phyloP scores from a whole-genome alignment of 2,329 filamentous ascomycete genomes.

The Metarhizium brunneum region DNA sequence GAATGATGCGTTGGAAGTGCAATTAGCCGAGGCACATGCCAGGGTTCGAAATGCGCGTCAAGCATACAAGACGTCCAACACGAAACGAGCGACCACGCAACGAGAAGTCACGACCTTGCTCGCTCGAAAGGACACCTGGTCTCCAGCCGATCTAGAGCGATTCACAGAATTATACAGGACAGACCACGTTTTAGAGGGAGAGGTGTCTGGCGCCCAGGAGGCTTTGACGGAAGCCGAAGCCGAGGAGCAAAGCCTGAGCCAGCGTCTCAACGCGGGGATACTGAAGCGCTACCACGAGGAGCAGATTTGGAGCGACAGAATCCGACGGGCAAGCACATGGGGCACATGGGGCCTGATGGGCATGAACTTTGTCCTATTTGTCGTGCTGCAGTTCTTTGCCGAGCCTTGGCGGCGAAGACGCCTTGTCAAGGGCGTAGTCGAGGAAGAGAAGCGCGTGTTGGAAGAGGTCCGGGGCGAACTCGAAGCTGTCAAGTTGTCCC shows the following conservation, averaged over 20 bases:
- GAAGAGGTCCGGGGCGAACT: constrained; percentile 39
- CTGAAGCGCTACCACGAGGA: constrained; percentile 94
- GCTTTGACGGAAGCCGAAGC: constrained; percentile 66
- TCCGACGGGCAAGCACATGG: constrained; percentile 93
- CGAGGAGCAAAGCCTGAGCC: constrained; percentile 67
- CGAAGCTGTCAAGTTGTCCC: constrained; percentile 20
- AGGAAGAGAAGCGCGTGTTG: constrained; percentile 57
- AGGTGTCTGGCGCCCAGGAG: constrained; percentile 63
- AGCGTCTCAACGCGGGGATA: constrained; percentile 71
- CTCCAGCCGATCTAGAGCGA: constrained; percentile 75
- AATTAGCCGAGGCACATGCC: constrained; percentile 49
- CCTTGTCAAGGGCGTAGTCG: constrained; percentile 74
- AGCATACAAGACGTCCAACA: constrained; percentile 74
- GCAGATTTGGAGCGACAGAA: constrained; percentile 98
- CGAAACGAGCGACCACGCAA: constrained; percentile 77
- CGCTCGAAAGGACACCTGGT: constrained; percentile 90
- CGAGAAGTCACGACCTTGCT: constrained; percentile 92
- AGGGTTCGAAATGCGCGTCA: constrained; percentile 63
- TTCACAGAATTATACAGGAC: constrained; percentile 89
- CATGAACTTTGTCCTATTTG: constrained; percentile 81
- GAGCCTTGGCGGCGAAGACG: constrained; percentile 84
- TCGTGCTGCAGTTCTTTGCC: constrained; percentile 78
- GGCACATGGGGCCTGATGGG: constrained; percentile 98
- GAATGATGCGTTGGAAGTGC: constrained; percentile 59
- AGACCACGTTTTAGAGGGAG: constrained; percentile 87